These are phyloP conservation scores for Penicillium salamii DNA, from an alignment of 495 filamentous ascomycete genomes.

Conservation along the genomic window DNA sequence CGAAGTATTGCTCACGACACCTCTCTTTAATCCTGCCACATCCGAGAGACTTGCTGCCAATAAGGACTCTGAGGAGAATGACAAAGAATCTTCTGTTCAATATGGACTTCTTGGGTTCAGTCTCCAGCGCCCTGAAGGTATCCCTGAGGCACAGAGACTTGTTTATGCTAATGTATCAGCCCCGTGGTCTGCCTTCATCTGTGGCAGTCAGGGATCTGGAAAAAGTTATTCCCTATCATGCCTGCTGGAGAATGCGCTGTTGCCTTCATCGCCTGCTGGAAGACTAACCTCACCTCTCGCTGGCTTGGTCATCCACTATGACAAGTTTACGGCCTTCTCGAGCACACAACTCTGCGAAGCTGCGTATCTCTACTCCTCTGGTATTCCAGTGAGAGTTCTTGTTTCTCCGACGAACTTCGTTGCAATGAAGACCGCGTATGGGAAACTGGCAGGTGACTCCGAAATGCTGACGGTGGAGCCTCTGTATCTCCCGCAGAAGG, in stretches of 20 bases:
- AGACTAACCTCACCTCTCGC: slow-evolving; percentile 50
- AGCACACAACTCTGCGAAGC: slow-evolving; percentile 60
- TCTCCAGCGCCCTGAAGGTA: background rate
- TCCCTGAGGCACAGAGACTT: background rate
- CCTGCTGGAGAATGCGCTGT: slow-evolving; percentile 53
- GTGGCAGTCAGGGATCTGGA: slow-evolving; percentile 70
- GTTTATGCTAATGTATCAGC: slow-evolving; percentile 9
- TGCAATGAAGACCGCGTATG: slow-evolving; percentile 34
- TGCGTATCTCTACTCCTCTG: slow-evolving; percentile 55
- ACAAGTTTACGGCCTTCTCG: slow-evolving; percentile 51
- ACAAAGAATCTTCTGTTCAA: background rate
- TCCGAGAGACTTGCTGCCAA: background rate
- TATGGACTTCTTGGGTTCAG: background rate
- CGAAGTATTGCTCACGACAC: background rate
- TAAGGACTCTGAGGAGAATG: background rate
- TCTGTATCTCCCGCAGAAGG: slow-evolving; percentile 51
- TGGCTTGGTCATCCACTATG: slow-evolving; percentile 66
- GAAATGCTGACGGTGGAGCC: slow-evolving; percentile 35
- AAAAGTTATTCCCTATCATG: slow-evolving; percentile 71
- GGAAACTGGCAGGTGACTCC: slow-evolving; percentile 19
- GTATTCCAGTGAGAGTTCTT: slow-evolving; percentile 58
- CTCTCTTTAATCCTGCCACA: background rate
- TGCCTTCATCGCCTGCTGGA: slow-evolving; percentile 37
- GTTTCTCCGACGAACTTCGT: slow-evolving; percentile 59
- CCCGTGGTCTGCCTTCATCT: slow-evolving; percentile 62